These are phyloP conservation scores for Trichoderma breve DNA, from an alignment of 2,329 filamentous ascomycete species.

Conservation along the genomic window DNA sequence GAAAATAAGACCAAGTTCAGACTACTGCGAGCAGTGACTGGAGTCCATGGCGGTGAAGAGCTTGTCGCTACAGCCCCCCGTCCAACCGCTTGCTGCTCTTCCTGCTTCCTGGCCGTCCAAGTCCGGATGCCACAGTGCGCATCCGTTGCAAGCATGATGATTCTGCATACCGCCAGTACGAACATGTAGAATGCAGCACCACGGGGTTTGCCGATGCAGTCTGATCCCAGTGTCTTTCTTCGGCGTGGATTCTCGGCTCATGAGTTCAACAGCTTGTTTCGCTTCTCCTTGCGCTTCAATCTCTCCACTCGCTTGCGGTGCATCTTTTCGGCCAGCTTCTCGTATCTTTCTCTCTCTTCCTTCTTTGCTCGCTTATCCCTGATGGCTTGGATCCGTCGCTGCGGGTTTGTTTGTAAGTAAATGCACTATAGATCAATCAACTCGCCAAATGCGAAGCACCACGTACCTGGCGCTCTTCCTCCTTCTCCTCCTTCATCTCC, in stretches of 20 bases:
- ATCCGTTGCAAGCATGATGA: not conserved
- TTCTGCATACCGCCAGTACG: not conserved
- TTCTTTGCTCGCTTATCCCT: constrained; percentile 84
- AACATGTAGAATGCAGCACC: not conserved
- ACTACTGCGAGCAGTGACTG: not conserved
- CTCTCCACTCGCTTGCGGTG: constrained; percentile 92
- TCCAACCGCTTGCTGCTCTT: not conserved
- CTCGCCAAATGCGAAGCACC: not conserved
- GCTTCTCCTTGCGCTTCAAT: constrained; percentile 92
- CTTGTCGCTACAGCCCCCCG: not conserved
- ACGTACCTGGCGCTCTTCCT: constrained; percentile 75
- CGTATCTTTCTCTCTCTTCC: constrained; percentile 89
- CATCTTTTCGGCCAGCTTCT: constrained; percentile 96
- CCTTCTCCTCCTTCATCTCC: constrained; percentile 95
- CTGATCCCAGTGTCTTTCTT: not conserved
- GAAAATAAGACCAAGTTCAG: not conserved
- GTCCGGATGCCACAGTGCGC: not conserved
- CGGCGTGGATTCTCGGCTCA: constrained; percentile 35
- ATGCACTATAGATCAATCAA: not conserved
- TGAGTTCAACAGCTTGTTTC: constrained; percentile 78
- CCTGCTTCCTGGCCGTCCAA: not conserved
- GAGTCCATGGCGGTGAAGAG: constrained; percentile 15
- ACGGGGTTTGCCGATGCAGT: not conserved
- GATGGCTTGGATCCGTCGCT: constrained; percentile 76
- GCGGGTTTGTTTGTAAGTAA: constrained; percentile 21